Base-by-base conservation (phyloP, 768 basidiomycete genomes). In the Lentinus tigrinus region DNA sequence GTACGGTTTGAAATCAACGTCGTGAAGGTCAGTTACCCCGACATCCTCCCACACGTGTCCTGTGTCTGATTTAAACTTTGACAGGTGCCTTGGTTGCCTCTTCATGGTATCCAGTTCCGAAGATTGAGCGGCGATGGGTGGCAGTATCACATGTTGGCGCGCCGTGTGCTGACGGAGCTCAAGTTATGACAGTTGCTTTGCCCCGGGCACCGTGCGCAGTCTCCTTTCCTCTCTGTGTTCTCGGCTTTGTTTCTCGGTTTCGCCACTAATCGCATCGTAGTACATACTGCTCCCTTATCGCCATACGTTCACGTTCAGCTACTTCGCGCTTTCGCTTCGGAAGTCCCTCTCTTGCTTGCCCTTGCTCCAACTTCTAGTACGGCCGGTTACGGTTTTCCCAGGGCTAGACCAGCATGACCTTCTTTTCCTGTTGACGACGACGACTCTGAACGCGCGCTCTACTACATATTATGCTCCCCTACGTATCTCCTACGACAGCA, bases 1-100 rank as follows among this genome's bases (percentile, higher is more conserved):
- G 96, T 99, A 11, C 83, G 93, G 61, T 99, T 98, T 72, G 96
- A 99, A 74, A 92, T 98, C 58, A 95, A 90, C 70, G 89, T 99
- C 63, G 93, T 99, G 71, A 98, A 98, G 84, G 95, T 95, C 63
- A 17, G 87, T 73, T 27, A 14, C 39, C 62, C 38, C 19, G 46
- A 14, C 43, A 27, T 49, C 42, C 24, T 49, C 44, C 21, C 28
- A 14, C 21, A 52, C 14, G 23, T 11, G 14, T 21, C 28, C 8
- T 2, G 21, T 28, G 48, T 55, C 24, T 28, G 16, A 40, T 43
- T 13, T 21, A 31, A 42, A 5, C 16, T 26, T 3, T 46, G 38
- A 51, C 66, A 95, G 95, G 92, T 97, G 3, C 94, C 94, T 44
- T 93, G 88, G 87, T 76, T 98, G 48, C 93, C 94, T 3, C 74